Evolutionary conservation across 768 basidiomycete species (phyloP).

Genomic region (Tephrocybe sp.): DNA sequence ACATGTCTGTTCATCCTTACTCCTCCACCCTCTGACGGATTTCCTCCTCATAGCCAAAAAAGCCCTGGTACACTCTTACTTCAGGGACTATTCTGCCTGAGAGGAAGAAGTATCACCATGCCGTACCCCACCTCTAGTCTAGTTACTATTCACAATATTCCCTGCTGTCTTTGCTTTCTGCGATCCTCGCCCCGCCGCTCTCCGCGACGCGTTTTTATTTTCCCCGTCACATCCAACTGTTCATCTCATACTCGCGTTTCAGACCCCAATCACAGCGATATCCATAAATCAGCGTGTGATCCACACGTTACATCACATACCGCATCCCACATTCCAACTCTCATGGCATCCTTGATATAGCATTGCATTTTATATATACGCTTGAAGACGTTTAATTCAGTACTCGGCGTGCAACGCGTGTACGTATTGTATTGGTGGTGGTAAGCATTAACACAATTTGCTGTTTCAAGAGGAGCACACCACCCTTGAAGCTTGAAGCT

Average conservation of each 20-base stretch:
- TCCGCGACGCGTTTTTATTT: constrained; percentile 1
- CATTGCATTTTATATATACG: constrained; percentile 14
- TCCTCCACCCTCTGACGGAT: constrained; percentile 28
- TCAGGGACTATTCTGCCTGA: constrained; percentile 37
- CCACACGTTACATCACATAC: constrained; percentile 9
- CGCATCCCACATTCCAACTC: constrained; percentile 1
- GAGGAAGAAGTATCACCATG: background rate
- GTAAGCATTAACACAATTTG: no score
- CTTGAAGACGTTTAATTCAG: constrained; percentile 1
- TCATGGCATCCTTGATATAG: constrained; percentile 8
- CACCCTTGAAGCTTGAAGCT: no score
- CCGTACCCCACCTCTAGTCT: background rate
- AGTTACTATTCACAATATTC: constrained; percentile 2
- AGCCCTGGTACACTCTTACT: constrained; percentile 49
- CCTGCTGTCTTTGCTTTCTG: constrained; percentile 12
- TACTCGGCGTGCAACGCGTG: no score
- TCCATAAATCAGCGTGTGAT: constrained; percentile 1
- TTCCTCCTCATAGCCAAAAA: constrained; percentile 56
- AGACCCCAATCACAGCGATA: constrained; percentile 10
- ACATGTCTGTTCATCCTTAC: constrained; percentile 19
- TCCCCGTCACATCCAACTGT: background rate
- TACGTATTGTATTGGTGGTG: no score
- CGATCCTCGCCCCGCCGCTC: background rate
- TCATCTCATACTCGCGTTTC: constrained; percentile 5
- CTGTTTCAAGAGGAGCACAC: no score